Evolutionary conservation across 2,329 filamentous ascomycete genomes (phyloP), one percentile per base, ranked within the genome.

Genomic region (Blastomyces percursus): DNA sequence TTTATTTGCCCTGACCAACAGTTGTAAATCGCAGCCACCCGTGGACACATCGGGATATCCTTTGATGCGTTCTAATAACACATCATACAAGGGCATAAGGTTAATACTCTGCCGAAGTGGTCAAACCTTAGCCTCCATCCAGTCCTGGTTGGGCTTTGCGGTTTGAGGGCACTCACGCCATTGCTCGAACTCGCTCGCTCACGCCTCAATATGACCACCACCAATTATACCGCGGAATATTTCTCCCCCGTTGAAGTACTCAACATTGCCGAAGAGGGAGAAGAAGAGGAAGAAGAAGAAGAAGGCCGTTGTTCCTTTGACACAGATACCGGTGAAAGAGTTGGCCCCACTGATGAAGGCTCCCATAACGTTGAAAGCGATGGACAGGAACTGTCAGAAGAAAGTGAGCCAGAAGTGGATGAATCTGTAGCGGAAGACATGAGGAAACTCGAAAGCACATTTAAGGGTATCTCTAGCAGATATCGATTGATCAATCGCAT

Each of bases 401-500:
- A 72, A 11, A 66, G 65, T 30, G 62, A 65, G 16, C 71, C 70
- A 55, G 75, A 77, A 50, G 69, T 75, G 35, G 77, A 80, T 51
- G 76, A 77, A 61, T 74, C 72, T 1, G 89, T 96, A 16, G 83
- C 86, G 65, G 86, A 91, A 61, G 94, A 99, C 74, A 99, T 99
- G 84, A 84, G 86, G 60, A 90, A 86, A 68, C 85, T 99, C 63
- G 87, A 93, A 69, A 81, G 85, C 61, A 88, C 86, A 42, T 96
- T 97, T 73, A 86, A 86, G 46, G 90, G 89, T 60, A 95, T 97
- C 73, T 88, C 84, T 67, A 83, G 90, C 69, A 86, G 87, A 63
- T 99, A 93, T 76, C 87, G 92, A 61, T 78, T 99, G 61, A 94
- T 99, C 73, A 96, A 96, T 77, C 88, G 93, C 66, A 99, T 99